Evolutionary conservation across 2,329 filamentous ascomycete species (phyloP).

Genomic region (Trichoderma sp.): DNA sequence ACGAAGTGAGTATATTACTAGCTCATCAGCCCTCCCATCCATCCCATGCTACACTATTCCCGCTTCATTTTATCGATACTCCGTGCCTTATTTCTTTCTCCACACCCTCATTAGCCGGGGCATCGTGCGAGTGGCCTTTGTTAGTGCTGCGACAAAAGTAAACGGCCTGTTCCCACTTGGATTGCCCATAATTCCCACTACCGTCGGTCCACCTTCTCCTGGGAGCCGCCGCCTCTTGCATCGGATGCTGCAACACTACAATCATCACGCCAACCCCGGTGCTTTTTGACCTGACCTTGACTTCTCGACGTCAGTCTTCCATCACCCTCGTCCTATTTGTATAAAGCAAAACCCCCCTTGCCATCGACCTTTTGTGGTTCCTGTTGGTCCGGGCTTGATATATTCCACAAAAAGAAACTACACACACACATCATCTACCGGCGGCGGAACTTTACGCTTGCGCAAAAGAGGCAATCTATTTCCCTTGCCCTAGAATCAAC

Average conservation of each 20-base stretch:
- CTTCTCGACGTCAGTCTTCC: constrained; percentile 14
- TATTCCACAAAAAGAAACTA: not conserved
- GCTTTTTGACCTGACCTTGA: constrained; percentile 6
- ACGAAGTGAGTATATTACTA: not conserved
- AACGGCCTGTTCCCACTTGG: constrained; percentile 6
- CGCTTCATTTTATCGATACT: constrained; percentile 18
- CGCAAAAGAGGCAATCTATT: constrained; percentile 15
- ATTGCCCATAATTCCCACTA: not conserved
- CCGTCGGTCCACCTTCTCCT: constrained; percentile 16
- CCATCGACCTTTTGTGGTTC: not conserved
- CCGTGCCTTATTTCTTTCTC: constrained; percentile 18
- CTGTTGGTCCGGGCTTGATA: not conserved
- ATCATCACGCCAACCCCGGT: constrained; percentile 12
- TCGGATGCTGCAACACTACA: constrained; percentile 5
- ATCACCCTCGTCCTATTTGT: constrained; percentile 7
- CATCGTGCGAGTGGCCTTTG: constrained; percentile 6
- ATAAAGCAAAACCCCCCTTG: not conserved
- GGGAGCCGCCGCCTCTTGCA: constrained; percentile 2
- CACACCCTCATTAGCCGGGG: constrained; percentile 18
- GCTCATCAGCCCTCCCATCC: not conserved
- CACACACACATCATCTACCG: not conserved
- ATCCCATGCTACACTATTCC: constrained; percentile 9
- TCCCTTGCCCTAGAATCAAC: constrained; percentile 11
- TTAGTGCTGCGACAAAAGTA: constrained; percentile 9
- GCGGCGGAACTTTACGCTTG: constrained; percentile 15